A percentile compares a stretch with the other conserved stretches of the same genome.
phyloP scores from a whole-genome alignment of 805 yeast genomes.

The Candida endomychidarum region DNA sequence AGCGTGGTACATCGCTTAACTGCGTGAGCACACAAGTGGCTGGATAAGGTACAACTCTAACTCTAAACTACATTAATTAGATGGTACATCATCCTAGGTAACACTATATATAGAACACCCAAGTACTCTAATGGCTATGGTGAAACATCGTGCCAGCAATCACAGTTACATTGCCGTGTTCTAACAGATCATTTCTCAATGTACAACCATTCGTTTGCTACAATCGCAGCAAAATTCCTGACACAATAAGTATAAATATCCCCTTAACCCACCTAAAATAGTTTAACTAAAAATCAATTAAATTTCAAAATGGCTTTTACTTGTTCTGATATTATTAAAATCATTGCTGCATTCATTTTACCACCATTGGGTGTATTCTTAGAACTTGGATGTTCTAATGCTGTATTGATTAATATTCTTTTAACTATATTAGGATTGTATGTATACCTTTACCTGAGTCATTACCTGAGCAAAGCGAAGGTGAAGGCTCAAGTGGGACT shows the following conservation, averaged over 20 bases:
- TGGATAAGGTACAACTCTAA: background rate
- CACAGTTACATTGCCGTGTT: background rate
- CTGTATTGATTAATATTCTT: slow-evolving; percentile 53
- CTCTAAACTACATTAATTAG: background rate
- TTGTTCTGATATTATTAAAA: slow-evolving; percentile 52
- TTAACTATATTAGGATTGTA: slow-evolving; percentile 62
- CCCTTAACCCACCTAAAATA: background rate
- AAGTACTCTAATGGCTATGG: no score
- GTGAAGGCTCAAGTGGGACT: no score
- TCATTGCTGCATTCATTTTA: slow-evolving; percentile 50
- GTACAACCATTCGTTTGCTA: background rate
- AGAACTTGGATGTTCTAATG: slow-evolving; percentile 54
- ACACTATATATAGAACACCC: no score
- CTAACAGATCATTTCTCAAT: slow-evolving; percentile 1
- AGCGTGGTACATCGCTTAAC: background rate
- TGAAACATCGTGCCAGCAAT: background rate
- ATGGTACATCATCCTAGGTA: no score
- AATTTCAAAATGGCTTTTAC: slow-evolving; percentile 6
- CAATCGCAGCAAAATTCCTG: background rate
- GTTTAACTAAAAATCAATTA: background rate
- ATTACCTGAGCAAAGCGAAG: no score
- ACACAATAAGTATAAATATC: slow-evolving; percentile 4
- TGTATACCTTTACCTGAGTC: no score
- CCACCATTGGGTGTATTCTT: slow-evolving; percentile 66
- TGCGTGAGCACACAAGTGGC: slow-evolving; percentile 1